A percentile compares a stretch with the other conserved stretches of the same genome.
These are phyloP conservation scores for Bipolaris oryzae DNA, from an alignment of 2,329 filamentous ascomycete genomes.

Conservation along the genomic window DNA sequence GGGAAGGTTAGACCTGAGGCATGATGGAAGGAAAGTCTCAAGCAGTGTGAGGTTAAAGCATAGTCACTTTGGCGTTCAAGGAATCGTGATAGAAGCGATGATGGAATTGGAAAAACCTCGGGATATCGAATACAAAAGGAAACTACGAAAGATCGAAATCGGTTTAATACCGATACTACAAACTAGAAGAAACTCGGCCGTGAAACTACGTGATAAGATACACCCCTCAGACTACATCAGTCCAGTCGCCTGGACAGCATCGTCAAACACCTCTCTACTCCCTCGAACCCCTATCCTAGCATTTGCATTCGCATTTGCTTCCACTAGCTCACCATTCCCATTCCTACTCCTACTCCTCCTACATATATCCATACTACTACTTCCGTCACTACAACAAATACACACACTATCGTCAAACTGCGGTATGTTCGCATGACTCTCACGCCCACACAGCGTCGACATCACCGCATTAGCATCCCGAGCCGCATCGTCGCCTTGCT, in stretches of 20 bases:
- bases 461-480: constrained; percentile 24
- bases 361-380: background rate
- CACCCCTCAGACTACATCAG: background rate
- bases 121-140: too few species aligned
- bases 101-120: too few species aligned
- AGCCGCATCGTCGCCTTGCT: constrained; percentile 27
- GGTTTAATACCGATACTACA: background rate
- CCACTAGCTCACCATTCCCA: background rate
- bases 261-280: too few species aligned
- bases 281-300: background rate
- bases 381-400: background rate
- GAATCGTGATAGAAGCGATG: too few species aligned
- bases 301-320: background rate
- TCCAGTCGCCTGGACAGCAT: background rate
- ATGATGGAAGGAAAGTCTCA: constrained; percentile 11
- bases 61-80: too few species aligned
- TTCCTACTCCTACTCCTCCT: background rate
- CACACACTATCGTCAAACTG: background rate
- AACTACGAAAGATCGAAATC: background rate
- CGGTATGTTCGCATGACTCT: background rate
- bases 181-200: background rate
- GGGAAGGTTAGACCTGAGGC: constrained; percentile 38
- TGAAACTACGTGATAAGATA: background rate
- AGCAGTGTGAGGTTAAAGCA: too few species aligned
- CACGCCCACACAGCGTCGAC: constrained; percentile 2